A percentile compares a stretch with the other conserved stretches of the same genome.
Evolutionary conservation across 495 filamentous ascomycete genomes (phyloP).

Genomic region (Friedmanniomyces endolithicus): DNA sequence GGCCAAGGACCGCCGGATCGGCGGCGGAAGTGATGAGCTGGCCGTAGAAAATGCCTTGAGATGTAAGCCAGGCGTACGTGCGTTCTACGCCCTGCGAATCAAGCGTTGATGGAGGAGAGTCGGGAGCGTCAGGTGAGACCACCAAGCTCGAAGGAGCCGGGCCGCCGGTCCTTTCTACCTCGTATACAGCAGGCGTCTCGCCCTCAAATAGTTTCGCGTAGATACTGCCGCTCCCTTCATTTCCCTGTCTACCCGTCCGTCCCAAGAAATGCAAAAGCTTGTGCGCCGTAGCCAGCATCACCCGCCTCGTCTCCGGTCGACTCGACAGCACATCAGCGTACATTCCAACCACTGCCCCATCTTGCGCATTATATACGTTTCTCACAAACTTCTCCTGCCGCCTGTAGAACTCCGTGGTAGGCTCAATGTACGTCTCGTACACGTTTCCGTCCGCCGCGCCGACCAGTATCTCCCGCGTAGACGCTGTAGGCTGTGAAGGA

Average conservation of each 20-base stretch:
- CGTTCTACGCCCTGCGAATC: constrained; percentile 46
- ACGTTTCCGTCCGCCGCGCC: constrained; percentile 85
- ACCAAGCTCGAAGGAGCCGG: constrained; percentile 52
- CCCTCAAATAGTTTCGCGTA: constrained; percentile 79
- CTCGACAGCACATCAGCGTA: constrained; percentile 62
- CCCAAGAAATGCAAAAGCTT: constrained; percentile 69
- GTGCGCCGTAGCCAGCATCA: constrained; percentile 64
- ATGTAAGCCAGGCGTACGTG: constrained; percentile 80
- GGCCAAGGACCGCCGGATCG: constrained; percentile 45
- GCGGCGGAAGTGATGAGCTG: constrained; percentile 45
- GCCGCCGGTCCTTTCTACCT: constrained; percentile 27
- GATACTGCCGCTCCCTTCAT: constrained; percentile 69
- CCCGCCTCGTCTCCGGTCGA: constrained; percentile 54
- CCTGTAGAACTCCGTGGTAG: constrained; percentile 81
- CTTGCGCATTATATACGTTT: constrained; percentile 60
- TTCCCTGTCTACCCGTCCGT: constrained; percentile 54
- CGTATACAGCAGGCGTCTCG: constrained; percentile 63
- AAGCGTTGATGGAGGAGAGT: constrained; percentile 27
- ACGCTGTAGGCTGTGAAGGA: constrained; percentile 87
- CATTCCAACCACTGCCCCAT: constrained; percentile 67
- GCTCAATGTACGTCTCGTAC: constrained; percentile 93
- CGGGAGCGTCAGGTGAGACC: constrained; percentile 60
- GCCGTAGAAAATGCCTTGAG: constrained; percentile 80
- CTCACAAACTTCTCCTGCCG: constrained; percentile 89
- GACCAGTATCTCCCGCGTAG: constrained; percentile 87